Evolutionary conservation across 176 grass and related monocot genomes (phyloP).

Genomic region (Lolium rigidum): DNA sequence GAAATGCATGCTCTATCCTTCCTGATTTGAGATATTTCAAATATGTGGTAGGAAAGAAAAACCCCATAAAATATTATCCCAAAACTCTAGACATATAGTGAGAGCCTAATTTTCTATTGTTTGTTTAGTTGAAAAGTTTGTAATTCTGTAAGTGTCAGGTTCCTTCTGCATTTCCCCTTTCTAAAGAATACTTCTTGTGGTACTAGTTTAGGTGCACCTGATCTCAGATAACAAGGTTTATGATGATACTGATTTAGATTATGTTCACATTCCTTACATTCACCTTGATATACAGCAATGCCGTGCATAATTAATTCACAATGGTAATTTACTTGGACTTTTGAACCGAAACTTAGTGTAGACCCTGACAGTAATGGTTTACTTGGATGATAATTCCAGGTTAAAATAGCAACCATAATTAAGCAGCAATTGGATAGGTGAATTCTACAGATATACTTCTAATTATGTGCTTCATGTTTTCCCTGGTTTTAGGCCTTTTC

Average conservation of each 20-base stretch:
- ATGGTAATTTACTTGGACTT: conserved; percentile 4
- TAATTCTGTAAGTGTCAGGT: not conserved
- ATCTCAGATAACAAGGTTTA: conserved; percentile 12
- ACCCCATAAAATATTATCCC: not conserved
- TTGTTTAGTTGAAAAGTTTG: not conserved
- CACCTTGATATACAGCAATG: not conserved
- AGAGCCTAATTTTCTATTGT: not conserved
- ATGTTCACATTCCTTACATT: conserved; percentile 4
- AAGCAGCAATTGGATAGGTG: not conserved
- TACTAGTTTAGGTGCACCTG: not conserved
- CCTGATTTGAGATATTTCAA: conserved; percentile 34
- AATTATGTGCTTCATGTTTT: conserved; percentile 32
- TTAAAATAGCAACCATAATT: not conserved
- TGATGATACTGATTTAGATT: not conserved
- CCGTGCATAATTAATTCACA: not conserved
- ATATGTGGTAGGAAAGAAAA: conserved; percentile 4
- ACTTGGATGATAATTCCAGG: conserved; percentile 30
- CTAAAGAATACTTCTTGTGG: not conserved
- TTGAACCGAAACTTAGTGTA: not conserved
- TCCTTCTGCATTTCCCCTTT: not conserved
- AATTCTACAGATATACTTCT: conserved; percentile 28
- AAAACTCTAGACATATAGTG: conserved; percentile 26
- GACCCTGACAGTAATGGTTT: not conserved
- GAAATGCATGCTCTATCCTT: not conserved
- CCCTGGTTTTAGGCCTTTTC: conserved; percentile 74